phyloP scores from a whole-genome alignment of 768 basidiomycete species.

The Leccinum subtestaceum region DNA sequence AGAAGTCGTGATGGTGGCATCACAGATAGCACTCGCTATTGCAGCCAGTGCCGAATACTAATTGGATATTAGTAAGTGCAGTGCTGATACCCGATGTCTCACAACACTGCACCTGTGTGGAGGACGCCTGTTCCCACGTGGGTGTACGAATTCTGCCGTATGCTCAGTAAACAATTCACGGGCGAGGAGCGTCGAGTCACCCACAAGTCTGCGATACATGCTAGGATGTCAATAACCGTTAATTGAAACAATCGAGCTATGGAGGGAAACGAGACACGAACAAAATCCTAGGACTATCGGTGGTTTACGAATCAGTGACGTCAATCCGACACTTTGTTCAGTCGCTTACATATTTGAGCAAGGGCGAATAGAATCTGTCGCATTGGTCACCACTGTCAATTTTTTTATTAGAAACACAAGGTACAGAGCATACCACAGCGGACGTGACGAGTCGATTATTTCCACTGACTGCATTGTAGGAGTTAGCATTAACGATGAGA shows the following conservation, averaged over 20 bases:
- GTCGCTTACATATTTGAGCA: slow-evolving; percentile 15
- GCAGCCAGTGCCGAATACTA: slow-evolving; percentile 11
- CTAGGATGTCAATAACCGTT: slow-evolving; percentile 2
- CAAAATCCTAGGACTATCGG: slow-evolving; percentile 14
- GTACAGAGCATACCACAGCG: slow-evolving; percentile 12
- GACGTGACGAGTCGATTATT: slow-evolving; percentile 13
- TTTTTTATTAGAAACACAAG: neutral
- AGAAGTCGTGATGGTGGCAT: slow-evolving; percentile 17
- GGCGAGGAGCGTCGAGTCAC: neutral
- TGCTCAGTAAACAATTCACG: neutral
- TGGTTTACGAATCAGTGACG: neutral
- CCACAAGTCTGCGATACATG: slow-evolving; percentile 2
- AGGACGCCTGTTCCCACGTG: slow-evolving; percentile 3
- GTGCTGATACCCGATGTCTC: neutral
- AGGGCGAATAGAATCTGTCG: slow-evolving; percentile 7
- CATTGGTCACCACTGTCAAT: neutral
- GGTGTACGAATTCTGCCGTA: slow-evolving; percentile 8
- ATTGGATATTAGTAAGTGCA: neutral
- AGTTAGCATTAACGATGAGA: neutral
- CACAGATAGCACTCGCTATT: slow-evolving; percentile 21
- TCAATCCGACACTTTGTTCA: neutral
- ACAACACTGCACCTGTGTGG: slow-evolving; percentile 2
- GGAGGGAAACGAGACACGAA: slow-evolving; percentile 4
- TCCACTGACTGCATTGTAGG: slow-evolving; percentile 15
- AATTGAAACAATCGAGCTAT: neutral